phyloP scores from a whole-genome alignment of 2,329 filamentous ascomycete genomes.

The Fusarium multiceps region DNA sequence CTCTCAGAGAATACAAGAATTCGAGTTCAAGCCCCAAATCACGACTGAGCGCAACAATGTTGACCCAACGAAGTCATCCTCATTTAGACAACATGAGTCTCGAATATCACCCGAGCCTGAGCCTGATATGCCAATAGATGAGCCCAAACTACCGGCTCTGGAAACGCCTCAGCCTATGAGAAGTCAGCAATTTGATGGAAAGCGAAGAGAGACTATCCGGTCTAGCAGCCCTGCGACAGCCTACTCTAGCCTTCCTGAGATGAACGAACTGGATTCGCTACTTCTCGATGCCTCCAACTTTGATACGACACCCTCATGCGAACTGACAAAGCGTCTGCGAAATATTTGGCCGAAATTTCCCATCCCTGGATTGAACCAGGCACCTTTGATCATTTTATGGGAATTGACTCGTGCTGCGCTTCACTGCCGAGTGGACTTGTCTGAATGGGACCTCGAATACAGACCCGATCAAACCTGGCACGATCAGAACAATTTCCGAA shows the following conservation, averaged over 20 bases:
- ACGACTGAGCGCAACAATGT: not conserved
- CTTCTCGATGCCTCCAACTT: not conserved
- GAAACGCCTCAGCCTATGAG: not conserved
- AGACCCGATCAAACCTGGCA: constrained; percentile 52
- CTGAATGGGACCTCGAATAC: constrained; percentile 52
- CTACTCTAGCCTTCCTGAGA: constrained; percentile 39
- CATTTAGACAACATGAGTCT: constrained; percentile 5
- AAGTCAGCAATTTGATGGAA: constrained; percentile 6
- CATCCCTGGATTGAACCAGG: constrained; percentile 51
- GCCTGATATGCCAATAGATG: constrained; percentile 14
- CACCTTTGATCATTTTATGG: constrained; percentile 64
- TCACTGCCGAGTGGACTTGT: constrained; percentile 57
- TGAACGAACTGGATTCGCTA: constrained; percentile 17
- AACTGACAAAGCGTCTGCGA: constrained; percentile 46
- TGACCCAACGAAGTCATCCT: not conserved
- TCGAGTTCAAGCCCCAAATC: constrained; percentile 11
- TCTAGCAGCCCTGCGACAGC: constrained; percentile 25
- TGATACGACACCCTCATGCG: not conserved
- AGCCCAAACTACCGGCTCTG: constrained; percentile 18
- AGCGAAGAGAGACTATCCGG: not conserved
- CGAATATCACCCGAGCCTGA: constrained; percentile 12
- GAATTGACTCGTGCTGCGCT: constrained; percentile 62
- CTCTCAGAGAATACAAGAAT: constrained; percentile 23
- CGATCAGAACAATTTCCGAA: constrained; percentile 59
- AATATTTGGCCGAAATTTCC: constrained; percentile 58